A percentile compares a stretch with the other conserved stretches of the same genome.
Evolutionary conservation across 176 grass and related monocot genomes (phyloP).

Genomic region (Carex myosuroides): DNA sequence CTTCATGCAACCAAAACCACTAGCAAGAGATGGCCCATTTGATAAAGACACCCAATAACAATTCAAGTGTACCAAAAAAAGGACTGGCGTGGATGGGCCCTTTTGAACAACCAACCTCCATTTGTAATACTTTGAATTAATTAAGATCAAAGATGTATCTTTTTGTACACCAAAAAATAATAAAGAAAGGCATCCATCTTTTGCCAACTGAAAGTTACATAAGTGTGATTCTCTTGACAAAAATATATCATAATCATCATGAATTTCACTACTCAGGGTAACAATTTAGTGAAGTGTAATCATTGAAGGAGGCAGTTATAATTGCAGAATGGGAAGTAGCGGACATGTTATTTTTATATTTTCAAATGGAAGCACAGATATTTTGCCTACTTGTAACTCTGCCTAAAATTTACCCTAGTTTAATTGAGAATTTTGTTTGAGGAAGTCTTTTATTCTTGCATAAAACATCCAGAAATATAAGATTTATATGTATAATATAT

Average conservation of each 20-base stretch:
- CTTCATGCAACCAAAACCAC: slow-evolving; percentile 24
- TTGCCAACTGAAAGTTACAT: slow-evolving; percentile 16
- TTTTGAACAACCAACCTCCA: slow-evolving; percentile 21
- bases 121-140: slow-evolving; percentile 21
- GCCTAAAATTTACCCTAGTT: neutral
- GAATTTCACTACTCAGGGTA: neutral
- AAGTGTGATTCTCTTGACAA: slow-evolving; percentile 4
- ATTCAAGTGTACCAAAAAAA: slow-evolving; percentile 12
- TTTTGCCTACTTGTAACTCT: neutral
- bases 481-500: neutral
- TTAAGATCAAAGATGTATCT: slow-evolving; percentile 9
- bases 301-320: neutral
- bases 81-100: slow-evolving; percentile 1
- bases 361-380: neutral
- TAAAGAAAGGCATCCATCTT: slow-evolving; percentile 3
- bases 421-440: neutral
- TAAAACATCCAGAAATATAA: neutral
- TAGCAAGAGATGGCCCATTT: slow-evolving; percentile 17
- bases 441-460: neutral
- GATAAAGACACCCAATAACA: slow-evolving; percentile 23
- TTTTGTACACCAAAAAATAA: neutral
- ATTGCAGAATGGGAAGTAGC: neutral
- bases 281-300: slow-evolving; percentile 1
- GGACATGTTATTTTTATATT: neutral
- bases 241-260: neutral